A percentile compares a stretch with the other conserved stretches of the same genome.
These are phyloP conservation scores for Pythium rhizo-oryzae DNA, from an alignment of 352 stramenopile species.

Conservation along the genomic window DNA sequence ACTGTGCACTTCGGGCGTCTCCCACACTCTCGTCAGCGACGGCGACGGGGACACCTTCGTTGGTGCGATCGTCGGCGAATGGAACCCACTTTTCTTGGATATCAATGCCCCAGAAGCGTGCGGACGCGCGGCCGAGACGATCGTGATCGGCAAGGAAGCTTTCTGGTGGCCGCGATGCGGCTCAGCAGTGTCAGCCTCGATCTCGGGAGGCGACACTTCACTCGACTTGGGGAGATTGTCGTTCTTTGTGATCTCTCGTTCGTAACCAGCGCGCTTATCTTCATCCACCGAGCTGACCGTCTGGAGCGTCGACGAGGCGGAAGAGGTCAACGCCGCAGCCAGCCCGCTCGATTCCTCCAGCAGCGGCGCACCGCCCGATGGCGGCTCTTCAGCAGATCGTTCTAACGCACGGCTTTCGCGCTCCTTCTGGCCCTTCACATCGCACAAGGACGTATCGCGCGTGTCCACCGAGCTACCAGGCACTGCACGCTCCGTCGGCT, in stretches of 20 bases:
- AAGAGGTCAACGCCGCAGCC: neutral
- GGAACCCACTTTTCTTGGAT: neutral
- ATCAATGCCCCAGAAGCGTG: neutral
- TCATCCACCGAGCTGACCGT: too few relatives aligned
- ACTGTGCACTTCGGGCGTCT: conserved; percentile 7
- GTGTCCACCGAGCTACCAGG: too few relatives aligned
- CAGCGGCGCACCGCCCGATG: neutral
- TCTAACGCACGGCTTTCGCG: neutral
- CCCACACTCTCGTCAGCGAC: neutral
- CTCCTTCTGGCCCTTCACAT: too few relatives aligned
- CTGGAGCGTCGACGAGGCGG: too few relatives aligned
- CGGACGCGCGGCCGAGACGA: neutral
- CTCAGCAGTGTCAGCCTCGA: neutral
- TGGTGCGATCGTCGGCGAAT: neutral
- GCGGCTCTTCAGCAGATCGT: neutral
- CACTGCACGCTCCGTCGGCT: too few relatives aligned
- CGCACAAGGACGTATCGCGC: too few relatives aligned
- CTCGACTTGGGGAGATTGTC: neutral
- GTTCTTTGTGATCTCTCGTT: too few relatives aligned
- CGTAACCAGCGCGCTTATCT: too few relatives aligned
- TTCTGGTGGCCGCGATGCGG: neutral
- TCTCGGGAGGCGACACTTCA: neutral
- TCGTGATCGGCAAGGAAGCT: neutral
- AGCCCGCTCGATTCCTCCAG: conserved; percentile 18
- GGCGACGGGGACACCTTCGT: neutral